These are phyloP conservation scores for Blattamonas nauphoetae DNA, from an alignment of 78 protist species.

Conservation along the genomic window DNA sequence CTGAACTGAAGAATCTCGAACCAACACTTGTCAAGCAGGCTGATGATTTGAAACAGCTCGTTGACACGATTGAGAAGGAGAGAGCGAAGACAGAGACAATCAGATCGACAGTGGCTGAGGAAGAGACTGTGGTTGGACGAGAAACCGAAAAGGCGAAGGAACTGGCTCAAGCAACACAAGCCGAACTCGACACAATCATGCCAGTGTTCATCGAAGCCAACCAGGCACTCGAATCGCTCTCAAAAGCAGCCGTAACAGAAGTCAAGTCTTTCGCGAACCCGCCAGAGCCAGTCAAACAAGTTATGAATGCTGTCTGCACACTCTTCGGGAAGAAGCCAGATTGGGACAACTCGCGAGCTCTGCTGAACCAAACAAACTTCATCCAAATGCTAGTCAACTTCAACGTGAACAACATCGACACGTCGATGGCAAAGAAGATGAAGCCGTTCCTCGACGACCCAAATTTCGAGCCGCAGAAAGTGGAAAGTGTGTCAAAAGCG, in stretches of 20 bases:
- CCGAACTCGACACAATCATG: slow-evolving; percentile 42
- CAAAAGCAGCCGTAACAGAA: not conserved
- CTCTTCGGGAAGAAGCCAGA: slow-evolving; percentile 19
- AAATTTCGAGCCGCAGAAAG: slow-evolving; percentile 58
- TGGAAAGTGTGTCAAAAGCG: slow-evolving; percentile 43
- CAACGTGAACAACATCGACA: not conserved
- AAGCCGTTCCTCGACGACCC: slow-evolving; percentile 29
- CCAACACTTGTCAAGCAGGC: not conserved
- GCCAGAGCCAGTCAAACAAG: slow-evolving; percentile 23
- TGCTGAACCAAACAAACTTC: slow-evolving; percentile 3
- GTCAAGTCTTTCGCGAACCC: slow-evolving; percentile 28
- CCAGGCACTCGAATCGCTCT: slow-evolving; percentile 24
- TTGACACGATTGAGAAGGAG: slow-evolving; percentile 13
- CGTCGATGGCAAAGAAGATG: not conserved
- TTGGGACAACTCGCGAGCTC: slow-evolving; percentile 19
- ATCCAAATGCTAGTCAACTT: not conserved
- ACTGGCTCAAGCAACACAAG: not conserved
- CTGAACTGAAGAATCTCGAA: slow-evolving; percentile 8
- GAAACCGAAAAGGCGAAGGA: not conserved
- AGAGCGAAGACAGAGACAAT: not conserved
- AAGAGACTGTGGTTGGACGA: slow-evolving; percentile 3
- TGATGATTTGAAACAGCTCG: not conserved
- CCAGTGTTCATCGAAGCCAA: slow-evolving; percentile 20
- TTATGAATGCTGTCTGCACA: slow-evolving; percentile 29
- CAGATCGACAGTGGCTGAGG: not conserved